A percentile compares a stretch with the other conserved stretches of the same genome.
These are phyloP conservation scores for Boletus subcaerulescens DNA, from an alignment of 768 basidiomycete genomes.

Conservation along the genomic window DNA sequence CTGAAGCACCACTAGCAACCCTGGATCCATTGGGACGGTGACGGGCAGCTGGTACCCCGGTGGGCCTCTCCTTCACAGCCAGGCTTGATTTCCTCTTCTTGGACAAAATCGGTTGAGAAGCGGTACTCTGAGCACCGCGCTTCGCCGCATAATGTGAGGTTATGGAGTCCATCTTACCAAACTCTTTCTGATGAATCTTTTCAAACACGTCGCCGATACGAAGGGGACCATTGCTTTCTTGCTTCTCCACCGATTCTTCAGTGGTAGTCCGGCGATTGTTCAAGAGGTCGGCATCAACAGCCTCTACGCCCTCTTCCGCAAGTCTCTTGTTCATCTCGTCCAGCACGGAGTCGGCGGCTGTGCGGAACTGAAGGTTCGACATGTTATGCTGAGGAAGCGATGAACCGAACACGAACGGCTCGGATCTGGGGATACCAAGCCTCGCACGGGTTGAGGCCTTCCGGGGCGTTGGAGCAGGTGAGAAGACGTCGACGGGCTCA, in stretches of 20 bases:
- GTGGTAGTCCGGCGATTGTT: constrained; percentile 22
- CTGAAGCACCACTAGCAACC: constrained; percentile 24
- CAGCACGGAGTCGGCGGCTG: constrained; percentile 65
- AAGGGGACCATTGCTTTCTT: constrained; percentile 23
- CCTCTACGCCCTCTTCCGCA: constrained; percentile 51
- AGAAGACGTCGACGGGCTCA: constrained; percentile 39
- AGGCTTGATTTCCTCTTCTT: constrained; percentile 53
- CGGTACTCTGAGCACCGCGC: constrained; percentile 26
- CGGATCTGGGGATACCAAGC: constrained; percentile 21
- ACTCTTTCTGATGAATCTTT: constrained; percentile 60
- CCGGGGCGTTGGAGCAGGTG: constrained; percentile 32
- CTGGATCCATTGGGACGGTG: constrained; percentile 26
- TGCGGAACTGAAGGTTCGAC: constrained; percentile 64
- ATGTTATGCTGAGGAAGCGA: constrained; percentile 60
- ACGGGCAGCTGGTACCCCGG: constrained; percentile 7
- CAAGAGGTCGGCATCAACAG: constrained; percentile 46
- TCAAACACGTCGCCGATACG: constrained; percentile 44
- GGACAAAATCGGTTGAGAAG: constrained; percentile 23
- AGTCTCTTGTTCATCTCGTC: constrained; percentile 82
- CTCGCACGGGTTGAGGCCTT: constrained; percentile 20
- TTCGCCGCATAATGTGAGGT: constrained; percentile 48
- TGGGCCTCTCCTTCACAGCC: constrained; percentile 34
- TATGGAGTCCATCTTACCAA: constrained; percentile 79
- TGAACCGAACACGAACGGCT: constrained; percentile 77
- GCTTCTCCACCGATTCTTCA: constrained; percentile 1